Evolutionary conservation across 2,329 filamentous ascomycete genomes (phyloP), one percentile per base, ranked within the genome.

Genomic region (Xylariaceae sp.): DNA sequence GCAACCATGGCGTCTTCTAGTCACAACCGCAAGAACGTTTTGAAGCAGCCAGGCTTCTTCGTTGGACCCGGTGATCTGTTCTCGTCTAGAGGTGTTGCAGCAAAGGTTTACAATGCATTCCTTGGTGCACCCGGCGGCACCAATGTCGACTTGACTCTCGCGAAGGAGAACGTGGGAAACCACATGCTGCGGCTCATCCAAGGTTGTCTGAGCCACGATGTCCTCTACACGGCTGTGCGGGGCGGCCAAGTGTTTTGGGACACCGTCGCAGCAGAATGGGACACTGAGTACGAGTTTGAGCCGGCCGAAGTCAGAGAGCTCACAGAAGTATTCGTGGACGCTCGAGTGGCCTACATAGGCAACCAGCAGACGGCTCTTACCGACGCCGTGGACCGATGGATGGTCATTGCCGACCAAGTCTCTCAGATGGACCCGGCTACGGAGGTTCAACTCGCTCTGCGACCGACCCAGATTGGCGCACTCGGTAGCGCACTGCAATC

Each of bases 21-120:
- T n/a, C n/a, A n/a, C n/a, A n/a, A 23, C 12, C 30, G 39, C 18
- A 42, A 37, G 12, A 30, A 28, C 34, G 42, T 44, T 8, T 29
- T 17, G 24, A 31, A 31, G 29, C 29, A 12, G 17, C 18, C 29
- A 5, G 29, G 29, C 29, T 35, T 31, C 7, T 36, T 28, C 19
- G 31, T 10, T n/a, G 13, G 12, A 17, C 15, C 18, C 22, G 21
- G 16, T 9, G 17, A 31, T 22, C 3, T 25, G n/a, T 16, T 26
- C 19, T 23, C n/a, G 15, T 13, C 21, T 10, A 19, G 26, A 27
- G 32, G 16, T 32, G 25, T 25, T 12, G 33, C 33, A 33, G 41
- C 29, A 21, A 31, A 21, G 21, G 19, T 33, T 14, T 29, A 32
- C 36, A 26, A 24, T 5, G 3, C 19, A 10, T 35, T 26, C 22